These are phyloP conservation scores for Penicillium fuscoglaucum DNA, from an alignment of 2,329 filamentous ascomycete species.

Conservation along the genomic window DNA sequence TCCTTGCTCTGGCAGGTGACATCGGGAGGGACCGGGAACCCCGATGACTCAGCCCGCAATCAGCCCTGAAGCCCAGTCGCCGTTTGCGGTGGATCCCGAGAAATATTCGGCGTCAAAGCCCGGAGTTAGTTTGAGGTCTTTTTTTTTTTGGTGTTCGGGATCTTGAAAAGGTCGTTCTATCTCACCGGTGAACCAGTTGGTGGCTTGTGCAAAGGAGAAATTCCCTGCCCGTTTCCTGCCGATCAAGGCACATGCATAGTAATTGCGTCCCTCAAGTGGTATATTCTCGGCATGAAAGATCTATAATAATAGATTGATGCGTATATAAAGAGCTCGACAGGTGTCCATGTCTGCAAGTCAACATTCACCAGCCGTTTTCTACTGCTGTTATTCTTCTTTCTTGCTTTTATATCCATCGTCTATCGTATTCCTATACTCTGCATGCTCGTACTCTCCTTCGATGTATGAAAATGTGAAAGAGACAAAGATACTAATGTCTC, in stretches of 20 bases:
- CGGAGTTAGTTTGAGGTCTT: background rate
- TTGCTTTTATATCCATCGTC: background rate
- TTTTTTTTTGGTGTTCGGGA: background rate
- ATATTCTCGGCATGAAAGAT: background rate
- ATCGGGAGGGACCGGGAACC: constrained; percentile 26
- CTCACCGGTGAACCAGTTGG: background rate
- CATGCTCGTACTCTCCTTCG: background rate
- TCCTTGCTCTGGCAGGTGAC: constrained; percentile 23
- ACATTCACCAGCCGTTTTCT: background rate
- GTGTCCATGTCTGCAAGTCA: background rate
- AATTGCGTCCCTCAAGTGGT: background rate
- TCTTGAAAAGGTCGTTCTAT: background rate
- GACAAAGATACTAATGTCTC: background rate
- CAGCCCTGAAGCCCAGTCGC: background rate
- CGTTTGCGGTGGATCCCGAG: constrained; percentile 18
- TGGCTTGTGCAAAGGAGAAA: background rate
- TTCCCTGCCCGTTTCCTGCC: background rate
- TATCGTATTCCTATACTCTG: background rate
- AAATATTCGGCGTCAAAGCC: constrained; percentile 14
- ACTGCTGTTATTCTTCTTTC: background rate
- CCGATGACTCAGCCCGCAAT: constrained; percentile 8
- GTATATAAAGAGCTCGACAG: background rate
- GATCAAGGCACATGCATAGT: background rate
- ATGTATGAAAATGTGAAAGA: background rate
- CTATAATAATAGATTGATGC: background rate